Conservation (phyloP, 148 eudicot genomes). For the Polygonum maritimum region DNA sequence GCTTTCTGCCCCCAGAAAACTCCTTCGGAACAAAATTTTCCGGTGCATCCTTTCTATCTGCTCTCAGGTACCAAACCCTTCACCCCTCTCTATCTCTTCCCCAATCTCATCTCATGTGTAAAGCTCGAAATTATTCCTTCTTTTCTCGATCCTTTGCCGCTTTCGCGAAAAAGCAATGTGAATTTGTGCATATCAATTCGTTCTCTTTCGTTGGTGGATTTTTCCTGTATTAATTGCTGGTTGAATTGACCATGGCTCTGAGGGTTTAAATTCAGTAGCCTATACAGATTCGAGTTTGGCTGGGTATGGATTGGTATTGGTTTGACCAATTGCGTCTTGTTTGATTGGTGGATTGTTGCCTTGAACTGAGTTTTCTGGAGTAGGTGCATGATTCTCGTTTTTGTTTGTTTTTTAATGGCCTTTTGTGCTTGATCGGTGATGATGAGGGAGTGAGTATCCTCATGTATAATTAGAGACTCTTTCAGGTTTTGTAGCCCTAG, state of each 20-base stretch:
- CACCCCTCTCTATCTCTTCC: neutral
- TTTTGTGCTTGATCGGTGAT: neutral
- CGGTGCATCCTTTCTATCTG: slow-evolving; percentile 21
- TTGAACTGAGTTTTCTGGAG: slow-evolving; percentile 3
- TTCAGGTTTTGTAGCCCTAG: neutral
- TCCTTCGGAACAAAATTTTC: slow-evolving; percentile 6
- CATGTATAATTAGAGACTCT: neutral
- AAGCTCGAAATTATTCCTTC: neutral
- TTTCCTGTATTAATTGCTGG: neutral
- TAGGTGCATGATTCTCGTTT: slow-evolving; percentile 6
- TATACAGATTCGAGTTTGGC: neutral
- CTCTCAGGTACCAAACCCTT: slow-evolving; percentile 24
- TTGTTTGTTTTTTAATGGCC: neutral
- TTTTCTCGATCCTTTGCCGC: neutral
- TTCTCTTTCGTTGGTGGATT: neutral
- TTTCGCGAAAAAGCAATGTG: neutral
- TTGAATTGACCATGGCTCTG: neutral
- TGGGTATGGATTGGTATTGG: slow-evolving; percentile 2
- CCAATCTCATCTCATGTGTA: neutral
- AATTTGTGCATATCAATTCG: neutral
- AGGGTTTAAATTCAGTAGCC: neutral
- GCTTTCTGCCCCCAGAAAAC: slow-evolving; percentile 6
- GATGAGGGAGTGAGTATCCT: neutral
- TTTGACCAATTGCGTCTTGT: neutral
- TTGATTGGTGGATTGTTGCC: neutral